Conservation (phyloP, 306 rosid species). For the Vicia villosa region DNA sequence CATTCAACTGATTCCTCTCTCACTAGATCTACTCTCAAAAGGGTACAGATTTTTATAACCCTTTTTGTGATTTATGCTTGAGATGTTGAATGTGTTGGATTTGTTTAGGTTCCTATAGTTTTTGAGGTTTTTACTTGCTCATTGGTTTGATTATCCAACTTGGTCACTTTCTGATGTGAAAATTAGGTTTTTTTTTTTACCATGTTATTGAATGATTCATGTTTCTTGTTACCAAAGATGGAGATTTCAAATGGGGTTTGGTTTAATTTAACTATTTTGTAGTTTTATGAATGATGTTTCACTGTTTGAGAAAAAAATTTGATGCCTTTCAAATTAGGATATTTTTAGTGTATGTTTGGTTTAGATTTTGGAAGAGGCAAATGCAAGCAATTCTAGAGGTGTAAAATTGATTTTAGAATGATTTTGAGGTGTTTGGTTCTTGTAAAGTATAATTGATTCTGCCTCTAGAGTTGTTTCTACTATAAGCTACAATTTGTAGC, state of each 20-base stretch:
- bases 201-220: constrained; percentile 1
- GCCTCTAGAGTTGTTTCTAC: too few species aligned
- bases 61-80: background rate
- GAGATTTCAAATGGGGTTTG: constrained; percentile 22
- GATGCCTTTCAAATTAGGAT: background rate
- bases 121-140: background rate
- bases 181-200: background rate
- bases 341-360: background rate
- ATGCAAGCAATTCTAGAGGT: too few species aligned
- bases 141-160: constrained; percentile 17
- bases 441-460: too few species aligned
- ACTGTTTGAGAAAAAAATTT: background rate
- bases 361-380: too few species aligned
- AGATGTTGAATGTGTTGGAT: background rate
- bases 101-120: background rate
- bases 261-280: background rate
- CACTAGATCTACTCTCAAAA: constrained; percentile 34
- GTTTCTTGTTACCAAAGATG: background rate
- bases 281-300: constrained; percentile 11
- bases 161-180: constrained; percentile 21
- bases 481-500: too few species aligned
- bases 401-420: too few species aligned
- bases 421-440: too few species aligned
- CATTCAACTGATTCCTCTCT: too few species aligned
- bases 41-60: constrained; percentile 2